Base-by-base conservation (phyloP, 1,139 yeast genomes). In the Kluyveromyces sp. region DNA sequence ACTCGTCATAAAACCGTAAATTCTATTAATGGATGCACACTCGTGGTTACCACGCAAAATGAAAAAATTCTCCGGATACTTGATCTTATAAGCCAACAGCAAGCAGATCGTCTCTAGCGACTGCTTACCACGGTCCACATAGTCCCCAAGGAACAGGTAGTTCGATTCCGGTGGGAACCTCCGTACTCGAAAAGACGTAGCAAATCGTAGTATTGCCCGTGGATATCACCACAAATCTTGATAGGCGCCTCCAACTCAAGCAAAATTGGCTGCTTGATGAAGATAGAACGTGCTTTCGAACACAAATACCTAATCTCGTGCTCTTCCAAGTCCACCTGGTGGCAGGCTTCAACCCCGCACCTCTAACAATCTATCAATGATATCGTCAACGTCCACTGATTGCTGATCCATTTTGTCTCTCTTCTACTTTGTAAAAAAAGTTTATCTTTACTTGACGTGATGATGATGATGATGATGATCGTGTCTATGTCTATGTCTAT, bases 151-250 rank as follows among this genome's bases (percentile, higher is more conserved):
- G 65, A 92, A 92, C 60, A 90, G 74, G 69, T 90, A 90, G 71
- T 90, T 90, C 31, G 97, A 95, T 68, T 89, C 96, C n/a, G 97
- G 97, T 3, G 97, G 97, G 75, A 90, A 92, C 4, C 98, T 58
- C 97, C 97, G 64, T 90, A 89, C 72, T 92, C 97, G 64, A 92
- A 90, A 60, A 92, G 78, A 70, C 97, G 84, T 67, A 92, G 77
- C 63, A 92, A 77, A 70, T 92, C 98, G 64, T 90, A 90, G 69
- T 90, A 92, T 70, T 92, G 98, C 50, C 97, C 97, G 68, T 92
- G 98, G 61, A 92, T 89, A 68, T 92, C 98, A 67, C 97, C 97
- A 65, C 87, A 80, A 46, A 78, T 78, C 70, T 92, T 92, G 64
- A 92, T 90, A 47, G 98, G 98, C 29, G 98, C 97, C 69, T 90